These are phyloP conservation scores for Gypsophila paniculata DNA, from an alignment of 179 eudicot species.

Conservation along the genomic window DNA sequence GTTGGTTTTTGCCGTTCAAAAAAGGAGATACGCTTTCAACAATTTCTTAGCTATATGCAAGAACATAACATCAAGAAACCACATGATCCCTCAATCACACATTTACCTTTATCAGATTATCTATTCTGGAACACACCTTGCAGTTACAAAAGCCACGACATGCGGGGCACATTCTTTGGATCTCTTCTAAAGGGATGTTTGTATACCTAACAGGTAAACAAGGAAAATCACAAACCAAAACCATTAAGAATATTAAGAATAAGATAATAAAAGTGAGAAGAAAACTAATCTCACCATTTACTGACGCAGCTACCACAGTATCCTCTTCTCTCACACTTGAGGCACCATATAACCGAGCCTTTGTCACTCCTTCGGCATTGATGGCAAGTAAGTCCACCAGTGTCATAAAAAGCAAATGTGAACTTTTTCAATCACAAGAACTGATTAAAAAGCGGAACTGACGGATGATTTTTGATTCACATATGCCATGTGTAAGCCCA, in stretches of 20 bases:
- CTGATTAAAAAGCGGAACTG: too few relatives aligned
- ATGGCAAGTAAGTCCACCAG: conserved; percentile 72
- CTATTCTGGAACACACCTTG: conserved; percentile 72
- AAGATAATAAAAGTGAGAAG: conserved; percentile 11
- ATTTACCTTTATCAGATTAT: conserved; percentile 85
- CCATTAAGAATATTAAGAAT: background rate
- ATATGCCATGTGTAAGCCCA: too few relatives aligned
- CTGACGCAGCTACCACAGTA: conserved; percentile 80
- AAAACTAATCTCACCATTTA: conserved; percentile 55
- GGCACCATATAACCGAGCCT: conserved; percentile 63
- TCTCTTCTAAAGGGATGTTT: conserved; percentile 62
- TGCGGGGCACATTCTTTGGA: conserved; percentile 82
- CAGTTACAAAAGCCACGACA: conserved; percentile 92
- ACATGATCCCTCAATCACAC: too few relatives aligned
- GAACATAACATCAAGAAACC: too few relatives aligned
- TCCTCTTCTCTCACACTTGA: conserved; percentile 82
- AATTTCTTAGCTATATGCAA: background rate
- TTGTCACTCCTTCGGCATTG: conserved; percentile 62
- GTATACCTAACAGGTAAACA: conserved; percentile 58
- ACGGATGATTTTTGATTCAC: too few relatives aligned
- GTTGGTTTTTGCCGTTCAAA: background rate
- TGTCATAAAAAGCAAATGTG: conserved; percentile 68
- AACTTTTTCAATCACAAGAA: too few relatives aligned
- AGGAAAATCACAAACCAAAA: conserved; percentile 19
- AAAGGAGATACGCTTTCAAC: background rate